Evolutionary conservation across 2,329 filamentous ascomycete genomes (phyloP).

Genomic region (Diplocarpon rosae): DNA sequence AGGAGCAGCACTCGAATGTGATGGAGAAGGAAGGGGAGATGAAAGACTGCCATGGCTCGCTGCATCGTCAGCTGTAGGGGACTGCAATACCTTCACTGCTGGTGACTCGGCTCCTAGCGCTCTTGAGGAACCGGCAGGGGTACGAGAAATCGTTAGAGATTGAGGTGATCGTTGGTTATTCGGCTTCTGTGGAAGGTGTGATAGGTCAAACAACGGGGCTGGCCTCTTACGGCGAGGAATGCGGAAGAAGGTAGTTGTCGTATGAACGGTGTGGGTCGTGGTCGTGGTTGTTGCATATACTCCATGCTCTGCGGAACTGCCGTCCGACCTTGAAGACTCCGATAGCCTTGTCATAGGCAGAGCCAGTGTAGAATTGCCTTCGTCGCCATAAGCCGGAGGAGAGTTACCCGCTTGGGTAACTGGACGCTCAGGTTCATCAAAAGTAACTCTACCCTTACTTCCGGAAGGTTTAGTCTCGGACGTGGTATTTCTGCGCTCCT

Average conservation of each 20-base stretch:
- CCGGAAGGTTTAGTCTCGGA: constrained; percentile 26
- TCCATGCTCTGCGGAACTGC: constrained; percentile 59
- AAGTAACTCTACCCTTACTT: constrained; percentile 37
- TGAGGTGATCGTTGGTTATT: constrained; percentile 28
- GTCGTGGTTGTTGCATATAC: constrained; percentile 47
- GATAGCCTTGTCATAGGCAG: constrained; percentile 57
- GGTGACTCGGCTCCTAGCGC: constrained; percentile 23
- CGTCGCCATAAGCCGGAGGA: constrained; percentile 51
- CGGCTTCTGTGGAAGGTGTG: constrained; percentile 73
- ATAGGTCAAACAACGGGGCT: constrained; percentile 73
- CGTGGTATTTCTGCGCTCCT: constrained; percentile 33
- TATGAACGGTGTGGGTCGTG: constrained; percentile 51
- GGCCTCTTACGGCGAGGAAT: constrained; percentile 67
- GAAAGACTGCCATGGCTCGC: constrained; percentile 10
- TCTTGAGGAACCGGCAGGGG: constrained; percentile 34
- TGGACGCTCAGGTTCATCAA: constrained; percentile 49
- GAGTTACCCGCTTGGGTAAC: constrained; percentile 32
- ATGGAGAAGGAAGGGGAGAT: constrained; percentile 24
- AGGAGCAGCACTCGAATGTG: constrained; percentile 13
- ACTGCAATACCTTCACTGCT: constrained; percentile 31
- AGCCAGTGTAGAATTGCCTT: constrained; percentile 49
- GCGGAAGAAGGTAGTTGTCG: constrained; percentile 67
- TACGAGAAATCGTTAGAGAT: constrained; percentile 28
- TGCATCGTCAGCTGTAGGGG: constrained; percentile 21
- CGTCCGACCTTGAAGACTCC: constrained; percentile 85